These are phyloP conservation scores for Cryptosporidium muris DNA, from an alignment of 169 alveolate genomes.

Conservation along the genomic window DNA sequence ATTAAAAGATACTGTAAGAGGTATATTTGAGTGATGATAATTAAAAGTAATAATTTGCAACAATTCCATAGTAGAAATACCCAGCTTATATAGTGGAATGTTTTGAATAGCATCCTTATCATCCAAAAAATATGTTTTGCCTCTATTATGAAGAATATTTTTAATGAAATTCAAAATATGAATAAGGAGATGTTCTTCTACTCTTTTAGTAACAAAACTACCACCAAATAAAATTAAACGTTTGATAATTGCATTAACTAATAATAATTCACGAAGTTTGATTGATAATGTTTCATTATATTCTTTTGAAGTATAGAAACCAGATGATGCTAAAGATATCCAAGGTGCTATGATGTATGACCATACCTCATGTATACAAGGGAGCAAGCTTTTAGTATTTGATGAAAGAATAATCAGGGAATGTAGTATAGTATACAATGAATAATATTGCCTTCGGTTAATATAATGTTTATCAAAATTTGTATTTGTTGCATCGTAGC, in stretches of 20 bases:
- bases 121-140: conserved; percentile 8
- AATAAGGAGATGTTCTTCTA: conserved; percentile 24
- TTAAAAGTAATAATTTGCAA: too few relatives aligned
- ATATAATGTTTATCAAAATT: background rate
- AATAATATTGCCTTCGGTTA: conserved; percentile 4
- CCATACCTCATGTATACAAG: background rate
- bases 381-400: conserved; percentile 2
- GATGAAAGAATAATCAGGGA: conserved; percentile 32
- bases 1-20: too few relatives aligned
- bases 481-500: conserved; percentile 6
- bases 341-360: conserved; percentile 25
- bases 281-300: background rate
- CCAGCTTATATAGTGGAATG: conserved; percentile 23
- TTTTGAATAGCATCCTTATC: conserved; percentile 40
- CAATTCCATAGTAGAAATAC: conserved; percentile 10
- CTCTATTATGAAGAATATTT: background rate
- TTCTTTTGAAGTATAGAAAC: too few relatives aligned
- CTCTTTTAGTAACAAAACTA: background rate
- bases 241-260: conserved; percentile 8
- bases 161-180: background rate
- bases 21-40: too few relatives aligned
- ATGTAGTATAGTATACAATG: conserved; percentile 17
- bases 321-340: background rate
- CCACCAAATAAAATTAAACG: conserved; percentile 25
- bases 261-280: conserved; percentile 16